A percentile compares a stretch with the other conserved stretches of the same genome.
These are phyloP conservation scores for Yamadazyma akitaensis DNA, from an alignment of 805 yeast species.

Conservation along the genomic window DNA sequence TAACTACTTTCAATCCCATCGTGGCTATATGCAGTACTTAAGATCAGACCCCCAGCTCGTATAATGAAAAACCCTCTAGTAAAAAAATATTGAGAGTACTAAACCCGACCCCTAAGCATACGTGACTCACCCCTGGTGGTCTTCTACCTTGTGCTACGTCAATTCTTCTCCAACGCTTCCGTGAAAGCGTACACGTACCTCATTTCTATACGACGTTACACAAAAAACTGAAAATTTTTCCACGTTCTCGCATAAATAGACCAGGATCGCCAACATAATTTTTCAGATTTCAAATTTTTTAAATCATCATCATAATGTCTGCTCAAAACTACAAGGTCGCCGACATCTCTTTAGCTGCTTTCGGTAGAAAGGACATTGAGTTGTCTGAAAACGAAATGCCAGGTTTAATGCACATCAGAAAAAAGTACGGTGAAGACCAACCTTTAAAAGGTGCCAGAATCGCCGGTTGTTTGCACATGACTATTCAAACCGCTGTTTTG, in stretches of 20 bases:
- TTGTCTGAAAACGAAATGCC: slow-evolving; percentile 99
- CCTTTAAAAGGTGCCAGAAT: slow-evolving; percentile 98
- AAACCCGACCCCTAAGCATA: too few species aligned
- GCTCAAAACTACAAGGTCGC: slow-evolving; percentile 84
- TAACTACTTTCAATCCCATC: too few species aligned
- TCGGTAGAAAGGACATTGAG: slow-evolving; percentile 99
- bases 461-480: slow-evolving; percentile 99
- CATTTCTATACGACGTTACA: slow-evolving; percentile 10
- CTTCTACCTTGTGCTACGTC: too few species aligned
- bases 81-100: too few species aligned
- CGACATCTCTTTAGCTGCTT: slow-evolving; percentile 97
- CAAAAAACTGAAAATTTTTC: slow-evolving; percentile 3
- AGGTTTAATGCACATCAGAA: slow-evolving; percentile 97
- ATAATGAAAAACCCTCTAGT: too few species aligned
- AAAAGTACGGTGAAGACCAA: slow-evolving; percentile 84
- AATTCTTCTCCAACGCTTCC: too few species aligned
- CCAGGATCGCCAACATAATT: neutral
- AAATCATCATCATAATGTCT: slow-evolving; percentile 20
- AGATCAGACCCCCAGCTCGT: too few species aligned
- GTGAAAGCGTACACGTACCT: neutral
- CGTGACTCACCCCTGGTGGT: too few species aligned
- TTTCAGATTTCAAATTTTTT: neutral
- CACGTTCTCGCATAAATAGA: slow-evolving; percentile 3
- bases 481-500: slow-evolving; percentile 98
- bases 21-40: too few species aligned